Conservation (phyloP, 352 stramenopile genomes). For the Phytophthora cryptogea region DNA sequence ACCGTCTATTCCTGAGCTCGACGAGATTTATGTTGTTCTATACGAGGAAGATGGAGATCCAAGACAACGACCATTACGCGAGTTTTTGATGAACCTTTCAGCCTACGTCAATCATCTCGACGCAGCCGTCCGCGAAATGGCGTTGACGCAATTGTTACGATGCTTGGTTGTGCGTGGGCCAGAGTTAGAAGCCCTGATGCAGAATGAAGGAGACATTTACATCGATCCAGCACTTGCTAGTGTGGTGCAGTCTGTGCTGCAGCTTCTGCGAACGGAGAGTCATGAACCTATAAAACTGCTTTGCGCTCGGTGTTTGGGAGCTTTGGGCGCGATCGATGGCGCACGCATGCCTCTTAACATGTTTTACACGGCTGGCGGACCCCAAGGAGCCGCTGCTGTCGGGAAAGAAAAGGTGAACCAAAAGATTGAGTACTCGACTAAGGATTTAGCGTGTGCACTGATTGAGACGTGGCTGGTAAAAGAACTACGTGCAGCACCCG, state of each 20-base stretch:
- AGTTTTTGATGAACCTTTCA: conserved; percentile 64
- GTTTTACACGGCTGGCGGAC: conserved; percentile 51
- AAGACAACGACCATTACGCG: conserved; percentile 38
- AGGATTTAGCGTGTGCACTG: conserved; percentile 80
- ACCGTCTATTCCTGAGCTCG: conserved; percentile 65
- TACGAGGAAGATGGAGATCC: conserved; percentile 68
- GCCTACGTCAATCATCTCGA: conserved; percentile 82
- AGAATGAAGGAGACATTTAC: conserved; percentile 71
- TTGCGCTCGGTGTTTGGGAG: conserved; percentile 74
- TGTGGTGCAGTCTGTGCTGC: conserved; percentile 69
- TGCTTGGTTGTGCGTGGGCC: conserved; percentile 60
- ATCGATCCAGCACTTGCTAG: conserved; percentile 63
- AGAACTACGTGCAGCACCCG: conserved; percentile 79
- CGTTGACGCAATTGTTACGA: conserved; percentile 70
- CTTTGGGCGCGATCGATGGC: conserved; percentile 80
- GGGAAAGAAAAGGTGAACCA: conserved; percentile 50
- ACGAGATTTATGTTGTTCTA: conserved; percentile 62
- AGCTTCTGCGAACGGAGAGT: conserved; percentile 68
- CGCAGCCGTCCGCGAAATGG: conserved; percentile 75
- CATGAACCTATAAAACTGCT: conserved; percentile 70
- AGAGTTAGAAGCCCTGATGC: conserved; percentile 69
- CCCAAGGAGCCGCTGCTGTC: conserved; percentile 15
- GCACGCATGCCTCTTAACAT: conserved; percentile 73
- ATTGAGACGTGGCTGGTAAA: conserved; percentile 86
- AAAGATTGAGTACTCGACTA: conserved; percentile 70